These are phyloP conservation scores for Hypoxylon intermedium DNA, from an alignment of 495 filamentous ascomycete species.

Conservation along the genomic window DNA sequence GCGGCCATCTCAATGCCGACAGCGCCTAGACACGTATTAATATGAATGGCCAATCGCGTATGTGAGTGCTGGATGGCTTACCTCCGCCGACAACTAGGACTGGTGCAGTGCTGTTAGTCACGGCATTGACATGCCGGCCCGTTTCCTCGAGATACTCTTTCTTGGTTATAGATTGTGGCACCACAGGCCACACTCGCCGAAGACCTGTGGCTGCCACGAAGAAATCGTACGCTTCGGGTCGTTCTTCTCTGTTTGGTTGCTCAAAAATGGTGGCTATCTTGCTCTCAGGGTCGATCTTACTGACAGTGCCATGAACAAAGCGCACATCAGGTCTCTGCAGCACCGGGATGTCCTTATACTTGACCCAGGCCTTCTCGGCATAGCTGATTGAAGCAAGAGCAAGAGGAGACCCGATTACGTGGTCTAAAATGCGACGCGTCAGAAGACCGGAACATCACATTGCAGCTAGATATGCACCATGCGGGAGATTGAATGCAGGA, in stretches of 20 bases:
- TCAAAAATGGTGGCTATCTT: constrained; percentile 59
- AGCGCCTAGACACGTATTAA: constrained; percentile 54
- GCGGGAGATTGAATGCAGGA: background rate
- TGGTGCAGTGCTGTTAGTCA: constrained; percentile 51
- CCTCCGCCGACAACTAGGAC: constrained; percentile 67
- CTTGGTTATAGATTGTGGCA: constrained; percentile 62
- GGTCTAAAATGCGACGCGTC: constrained; percentile 45
- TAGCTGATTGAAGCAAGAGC: constrained; percentile 64
- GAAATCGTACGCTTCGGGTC: constrained; percentile 65
- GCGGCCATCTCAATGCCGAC: constrained; percentile 77
- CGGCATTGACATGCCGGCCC: constrained; percentile 50
- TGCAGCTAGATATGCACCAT: constrained; percentile 33
- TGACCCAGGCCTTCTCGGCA: constrained; percentile 66
- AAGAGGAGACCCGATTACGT: constrained; percentile 70
- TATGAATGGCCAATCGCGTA: background rate
- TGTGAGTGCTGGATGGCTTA: constrained; percentile 19
- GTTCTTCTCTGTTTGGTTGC: constrained; percentile 26
- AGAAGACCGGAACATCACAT: background rate
- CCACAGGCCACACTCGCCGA: constrained; percentile 66
- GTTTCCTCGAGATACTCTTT: constrained; percentile 66
- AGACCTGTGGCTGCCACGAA: constrained; percentile 68
- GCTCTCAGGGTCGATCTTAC: constrained; percentile 55
- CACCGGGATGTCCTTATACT: constrained; percentile 65
- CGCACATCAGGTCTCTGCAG: constrained; percentile 59
- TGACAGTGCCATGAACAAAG: constrained; percentile 64